Conservation (phyloP, 164 flowering plant species). For the Sextonia rubra region DNA sequence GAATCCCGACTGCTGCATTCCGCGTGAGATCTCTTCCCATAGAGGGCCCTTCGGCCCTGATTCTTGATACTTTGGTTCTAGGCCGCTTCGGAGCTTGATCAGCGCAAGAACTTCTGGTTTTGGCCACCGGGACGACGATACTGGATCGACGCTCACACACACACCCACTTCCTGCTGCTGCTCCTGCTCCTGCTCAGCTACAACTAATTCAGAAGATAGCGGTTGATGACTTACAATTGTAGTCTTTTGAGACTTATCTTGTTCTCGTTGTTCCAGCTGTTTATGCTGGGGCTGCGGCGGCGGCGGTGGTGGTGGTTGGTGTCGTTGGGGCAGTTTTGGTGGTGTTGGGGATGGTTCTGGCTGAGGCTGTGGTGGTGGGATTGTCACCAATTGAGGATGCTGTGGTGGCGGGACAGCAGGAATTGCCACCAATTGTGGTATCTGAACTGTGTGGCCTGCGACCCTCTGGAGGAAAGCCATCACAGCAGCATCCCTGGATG, state of each 20-base stretch:
- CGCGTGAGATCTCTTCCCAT: slow-evolving; percentile 65
- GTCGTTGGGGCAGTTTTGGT: slow-evolving; percentile 3
- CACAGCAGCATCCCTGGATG: slow-evolving; percentile 64
- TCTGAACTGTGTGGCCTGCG: slow-evolving; percentile 47
- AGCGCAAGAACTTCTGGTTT: slow-evolving; percentile 56
- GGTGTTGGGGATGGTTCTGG: neutral
- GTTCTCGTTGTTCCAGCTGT: slow-evolving; percentile 14
- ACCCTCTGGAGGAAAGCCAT: slow-evolving; percentile 57
- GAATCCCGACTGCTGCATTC: slow-evolving; percentile 52
- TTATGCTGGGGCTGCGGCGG: slow-evolving; percentile 13
- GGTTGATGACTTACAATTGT: slow-evolving; percentile 21
- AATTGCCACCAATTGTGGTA: slow-evolving; percentile 6
- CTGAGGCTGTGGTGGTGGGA: slow-evolving; percentile 9
- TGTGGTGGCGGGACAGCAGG: slow-evolving; percentile 15
- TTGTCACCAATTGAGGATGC: slow-evolving; percentile 4
- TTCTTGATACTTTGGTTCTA: slow-evolving; percentile 54
- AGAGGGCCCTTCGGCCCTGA: slow-evolving; percentile 64
- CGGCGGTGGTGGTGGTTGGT: slow-evolving; percentile 14
- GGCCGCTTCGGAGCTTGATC: slow-evolving; percentile 47
- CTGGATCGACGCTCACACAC: slow-evolving; percentile 28
- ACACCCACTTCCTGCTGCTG: slow-evolving; percentile 13
- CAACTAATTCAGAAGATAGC: slow-evolving; percentile 22
- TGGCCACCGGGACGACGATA: slow-evolving; percentile 60
- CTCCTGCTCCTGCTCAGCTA: slow-evolving; percentile 36
- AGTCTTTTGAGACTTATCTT: slow-evolving; percentile 10